Evolutionary conservation across 2,329 filamentous ascomycete species (phyloP).

Genomic region (Diaporthe sp.): DNA sequence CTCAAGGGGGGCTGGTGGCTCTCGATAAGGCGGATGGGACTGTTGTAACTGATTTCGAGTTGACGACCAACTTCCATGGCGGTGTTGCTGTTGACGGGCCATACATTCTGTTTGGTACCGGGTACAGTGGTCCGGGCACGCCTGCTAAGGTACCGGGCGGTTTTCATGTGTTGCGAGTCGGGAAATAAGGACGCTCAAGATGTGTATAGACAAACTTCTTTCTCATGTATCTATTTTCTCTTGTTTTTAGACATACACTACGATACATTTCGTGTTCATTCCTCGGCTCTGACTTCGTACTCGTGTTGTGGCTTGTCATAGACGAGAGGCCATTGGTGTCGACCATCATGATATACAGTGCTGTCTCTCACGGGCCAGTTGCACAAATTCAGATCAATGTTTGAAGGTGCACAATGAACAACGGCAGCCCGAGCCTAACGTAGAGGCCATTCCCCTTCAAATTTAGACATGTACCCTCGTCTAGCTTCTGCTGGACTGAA

Average conservation of each 20-base stretch:
- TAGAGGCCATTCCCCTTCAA: no score
- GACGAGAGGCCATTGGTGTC: neutral
- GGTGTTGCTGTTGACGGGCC: neutral
- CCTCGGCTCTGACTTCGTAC: neutral
- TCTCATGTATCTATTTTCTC: neutral
- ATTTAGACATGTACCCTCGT: no score
- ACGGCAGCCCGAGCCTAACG: no score
- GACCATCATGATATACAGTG: neutral
- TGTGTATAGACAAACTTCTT: neutral
- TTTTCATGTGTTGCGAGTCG: neutral
- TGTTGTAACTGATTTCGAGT: neutral
- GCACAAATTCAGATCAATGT: no score
- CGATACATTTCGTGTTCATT: neutral
- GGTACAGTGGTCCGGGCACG: neutral
- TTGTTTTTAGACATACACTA: neutral
- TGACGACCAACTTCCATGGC: neutral
- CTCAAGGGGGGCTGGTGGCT: neutral
- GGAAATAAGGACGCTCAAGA: neutral
- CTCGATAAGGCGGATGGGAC: neutral
- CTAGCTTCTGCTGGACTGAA: no score
- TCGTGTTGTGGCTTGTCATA: neutral
- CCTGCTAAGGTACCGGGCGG: neutral
- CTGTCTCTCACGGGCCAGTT: no score
- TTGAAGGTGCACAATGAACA: no score
- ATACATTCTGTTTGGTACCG: neutral